These are phyloP conservation scores for Melanogaster broomeanus DNA, from an alignment of 768 basidiomycete species.

Conservation along the genomic window DNA sequence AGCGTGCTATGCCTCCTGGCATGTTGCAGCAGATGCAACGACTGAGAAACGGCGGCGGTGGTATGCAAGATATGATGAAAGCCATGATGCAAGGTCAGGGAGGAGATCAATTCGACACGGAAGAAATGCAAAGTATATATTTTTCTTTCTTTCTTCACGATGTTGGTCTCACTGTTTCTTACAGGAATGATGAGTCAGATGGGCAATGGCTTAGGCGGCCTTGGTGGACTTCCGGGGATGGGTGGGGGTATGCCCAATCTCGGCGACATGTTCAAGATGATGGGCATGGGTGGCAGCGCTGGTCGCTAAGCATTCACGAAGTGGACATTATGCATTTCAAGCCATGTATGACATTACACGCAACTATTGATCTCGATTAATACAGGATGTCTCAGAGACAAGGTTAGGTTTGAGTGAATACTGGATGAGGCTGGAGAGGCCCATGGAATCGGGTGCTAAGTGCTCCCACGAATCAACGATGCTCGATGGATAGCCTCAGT, in stretches of 20 bases:
- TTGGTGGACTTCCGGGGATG: slow-evolving; percentile 52
- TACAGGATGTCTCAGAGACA: slow-evolving; percentile 11
- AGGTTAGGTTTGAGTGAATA: slow-evolving; percentile 27
- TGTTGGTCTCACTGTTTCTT: slow-evolving; percentile 7
- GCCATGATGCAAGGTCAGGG: slow-evolving; percentile 96
- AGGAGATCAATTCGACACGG: slow-evolving; percentile 89
- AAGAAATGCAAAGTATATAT: slow-evolving; percentile 88
- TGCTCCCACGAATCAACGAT: not conserved
- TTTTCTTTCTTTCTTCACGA: slow-evolving; percentile 6
- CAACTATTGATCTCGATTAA: slow-evolving; percentile 17
- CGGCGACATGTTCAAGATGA: slow-evolving; percentile 85
- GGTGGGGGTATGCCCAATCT: slow-evolving; percentile 72
- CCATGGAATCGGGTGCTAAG: slow-evolving; percentile 9
- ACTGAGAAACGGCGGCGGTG: slow-evolving; percentile 76
- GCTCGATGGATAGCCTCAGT: slow-evolving; percentile 18
- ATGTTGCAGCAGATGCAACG: slow-evolving; percentile 93
- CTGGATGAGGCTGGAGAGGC: not conserved
- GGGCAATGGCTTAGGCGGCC: slow-evolving; percentile 63
- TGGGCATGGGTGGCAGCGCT: slow-evolving; percentile 69
- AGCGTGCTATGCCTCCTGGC: slow-evolving; percentile 94
- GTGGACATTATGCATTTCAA: slow-evolving; percentile 11
- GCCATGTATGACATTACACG: slow-evolving; percentile 18
- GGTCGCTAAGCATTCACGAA: slow-evolving; percentile 26
- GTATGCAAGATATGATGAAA: slow-evolving; percentile 98
- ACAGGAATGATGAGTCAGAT: slow-evolving; percentile 88